These are phyloP conservation scores for Amaranthus hypochondriacus DNA, from an alignment of 148 eudicot genomes.

Conservation along the genomic window DNA sequence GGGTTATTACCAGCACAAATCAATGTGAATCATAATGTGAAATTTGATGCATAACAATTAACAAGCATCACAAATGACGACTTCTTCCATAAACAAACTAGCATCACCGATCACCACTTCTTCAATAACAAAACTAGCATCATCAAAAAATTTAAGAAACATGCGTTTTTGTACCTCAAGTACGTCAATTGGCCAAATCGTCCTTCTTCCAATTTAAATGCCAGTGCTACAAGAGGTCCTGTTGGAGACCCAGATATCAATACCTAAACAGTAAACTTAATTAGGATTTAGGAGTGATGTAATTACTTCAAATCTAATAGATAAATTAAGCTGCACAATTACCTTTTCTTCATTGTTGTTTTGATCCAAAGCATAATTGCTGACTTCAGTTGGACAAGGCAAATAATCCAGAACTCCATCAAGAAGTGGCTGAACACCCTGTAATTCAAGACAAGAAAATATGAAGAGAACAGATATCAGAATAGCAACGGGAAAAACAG, in stretches of 20 bases:
- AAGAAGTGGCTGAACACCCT: constrained; percentile 98
- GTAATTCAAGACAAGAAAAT: constrained; percentile 21
- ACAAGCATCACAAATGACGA: not conserved
- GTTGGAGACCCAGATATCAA: constrained; percentile 64
- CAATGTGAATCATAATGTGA: not conserved
- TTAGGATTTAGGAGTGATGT: constrained; percentile 5
- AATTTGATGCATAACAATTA: not conserved
- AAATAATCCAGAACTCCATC: constrained; percentile 82
- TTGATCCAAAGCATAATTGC: constrained; percentile 86
- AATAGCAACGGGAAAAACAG: not conserved
- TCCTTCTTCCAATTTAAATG: constrained; percentile 96
- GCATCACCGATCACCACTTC: not conserved
- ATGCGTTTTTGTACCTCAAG: constrained; percentile 49
- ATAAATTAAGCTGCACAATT: constrained; percentile 1
- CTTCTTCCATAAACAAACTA: not conserved
- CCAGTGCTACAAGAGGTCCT: constrained; percentile 89
- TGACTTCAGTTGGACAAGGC: constrained; percentile 93
- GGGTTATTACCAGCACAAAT: not conserved
- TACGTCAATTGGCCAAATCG: constrained; percentile 89
- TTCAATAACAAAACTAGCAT: constrained; percentile 1
- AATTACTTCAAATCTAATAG: not conserved
- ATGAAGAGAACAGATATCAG: constrained; percentile 7
- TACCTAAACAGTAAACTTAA: constrained; percentile 42
- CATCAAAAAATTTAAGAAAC: not conserved
- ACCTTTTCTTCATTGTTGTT: constrained; percentile 91